Conservation (phyloP, 1,284 basidiomycete genomes). For the Microbotryomycetes sp. region DNA sequence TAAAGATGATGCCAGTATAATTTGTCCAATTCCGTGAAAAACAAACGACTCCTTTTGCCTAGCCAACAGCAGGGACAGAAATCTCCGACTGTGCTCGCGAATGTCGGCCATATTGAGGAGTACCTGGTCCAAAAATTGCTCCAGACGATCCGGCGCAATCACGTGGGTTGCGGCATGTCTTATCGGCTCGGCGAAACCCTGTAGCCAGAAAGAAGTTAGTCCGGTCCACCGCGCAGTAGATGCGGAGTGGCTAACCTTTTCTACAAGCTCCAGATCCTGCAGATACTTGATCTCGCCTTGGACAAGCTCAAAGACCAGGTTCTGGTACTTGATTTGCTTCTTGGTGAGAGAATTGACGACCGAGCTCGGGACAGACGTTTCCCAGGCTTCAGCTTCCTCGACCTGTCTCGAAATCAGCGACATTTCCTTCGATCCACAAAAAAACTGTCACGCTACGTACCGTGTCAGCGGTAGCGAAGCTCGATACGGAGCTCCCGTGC, state of each 20-base stretch:
- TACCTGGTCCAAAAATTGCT: conserved; percentile 75
- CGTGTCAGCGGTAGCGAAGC: conserved; percentile 3
- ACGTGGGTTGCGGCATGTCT: conserved; percentile 63
- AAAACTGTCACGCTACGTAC: neutral
- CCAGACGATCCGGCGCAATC: conserved; percentile 58
- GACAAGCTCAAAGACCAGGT: conserved; percentile 85
- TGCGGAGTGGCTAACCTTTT: conserved; percentile 52
- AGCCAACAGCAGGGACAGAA: conserved; percentile 78
- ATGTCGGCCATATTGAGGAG: conserved; percentile 83
- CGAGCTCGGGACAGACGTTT: conserved; percentile 59
- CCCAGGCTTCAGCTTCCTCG: conserved; percentile 72
- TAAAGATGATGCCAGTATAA: conserved; percentile 79
- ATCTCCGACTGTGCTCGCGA: conserved; percentile 67
- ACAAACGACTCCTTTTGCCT: conserved; percentile 81
- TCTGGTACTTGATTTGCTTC: conserved; percentile 76
- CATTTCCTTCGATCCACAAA: neutral
- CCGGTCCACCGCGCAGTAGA: conserved; percentile 8
- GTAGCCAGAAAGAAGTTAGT: neutral
- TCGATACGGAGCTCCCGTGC: neutral
- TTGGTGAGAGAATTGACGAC: conserved; percentile 63
- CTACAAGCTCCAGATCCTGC: conserved; percentile 77
- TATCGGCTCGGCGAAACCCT: conserved; percentile 74
- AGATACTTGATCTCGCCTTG: conserved; percentile 85
- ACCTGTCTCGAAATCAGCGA: too few relatives aligned
- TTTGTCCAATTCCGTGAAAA: conserved; percentile 77